phyloP scores from a whole-genome alignment of 495 filamentous ascomycete genomes.

The Neurospora cerealis region DNA sequence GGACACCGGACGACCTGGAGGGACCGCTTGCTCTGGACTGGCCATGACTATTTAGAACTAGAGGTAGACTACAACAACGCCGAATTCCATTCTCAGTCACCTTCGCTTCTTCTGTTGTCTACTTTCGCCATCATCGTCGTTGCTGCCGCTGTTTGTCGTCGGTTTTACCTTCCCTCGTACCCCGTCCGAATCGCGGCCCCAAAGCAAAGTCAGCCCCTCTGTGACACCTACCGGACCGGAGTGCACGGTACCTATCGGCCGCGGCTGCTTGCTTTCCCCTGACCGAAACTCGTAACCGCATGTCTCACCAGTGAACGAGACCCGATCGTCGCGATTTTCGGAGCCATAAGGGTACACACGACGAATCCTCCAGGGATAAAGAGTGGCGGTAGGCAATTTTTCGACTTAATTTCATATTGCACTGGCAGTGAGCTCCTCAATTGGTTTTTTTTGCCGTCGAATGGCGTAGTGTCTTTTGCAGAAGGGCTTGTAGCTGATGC shows the following conservation, averaged over 20 bases:
- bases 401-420: not conserved
- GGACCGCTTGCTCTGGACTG: not conserved
- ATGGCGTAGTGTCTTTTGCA: not conserved
- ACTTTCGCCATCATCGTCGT: not conserved
- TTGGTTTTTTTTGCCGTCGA: not conserved
- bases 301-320: constrained; percentile 4
- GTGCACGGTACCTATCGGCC: not conserved
- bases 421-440: not conserved
- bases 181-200: not conserved
- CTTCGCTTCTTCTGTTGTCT: not conserved
- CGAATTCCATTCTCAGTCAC: not conserved
- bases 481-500: not conserved
- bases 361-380: not conserved
- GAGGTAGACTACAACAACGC: not conserved
- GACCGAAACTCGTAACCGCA: constrained; percentile 1
- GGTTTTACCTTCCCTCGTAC: not conserved
- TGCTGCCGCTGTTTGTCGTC: not conserved
- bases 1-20: not conserved
- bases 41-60: not conserved
- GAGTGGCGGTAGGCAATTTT: not conserved
- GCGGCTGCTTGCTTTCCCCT: not conserved
- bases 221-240: not conserved
- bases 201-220: not conserved
- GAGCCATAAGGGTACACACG: constrained; percentile 1
- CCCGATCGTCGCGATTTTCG: not conserved